Base-by-base conservation (phyloP, 2,329 filamentous ascomycete genomes). In the Exophiala lecanii-corni region DNA sequence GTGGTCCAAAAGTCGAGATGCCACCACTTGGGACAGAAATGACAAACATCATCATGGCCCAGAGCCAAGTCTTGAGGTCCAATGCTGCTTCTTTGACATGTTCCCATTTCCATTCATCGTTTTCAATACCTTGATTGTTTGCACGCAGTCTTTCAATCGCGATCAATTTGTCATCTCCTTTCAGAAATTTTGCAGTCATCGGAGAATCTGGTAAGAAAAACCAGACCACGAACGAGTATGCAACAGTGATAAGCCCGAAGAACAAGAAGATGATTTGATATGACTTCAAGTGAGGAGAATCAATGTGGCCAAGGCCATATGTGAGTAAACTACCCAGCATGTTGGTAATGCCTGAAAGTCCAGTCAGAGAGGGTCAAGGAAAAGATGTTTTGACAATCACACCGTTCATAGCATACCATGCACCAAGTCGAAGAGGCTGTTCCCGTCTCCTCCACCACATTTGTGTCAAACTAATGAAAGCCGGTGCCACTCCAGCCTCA, bases 121-220 rank as follows among this genome's bases (percentile, higher is more conserved):
- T 64, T 36, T 66, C 62, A 9, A 66, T 55, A 19, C 64, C 64
- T 49, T 65, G 62, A 38, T 76, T 73, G 34, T 77, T 76, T 53
- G 69, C 70, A 1, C 73, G 62, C 9, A 77, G 56, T 53, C 48
- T 66, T 55, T 82, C 78, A 9, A 81, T 70, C 0, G 78, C 77
- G 7, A 81, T 62, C 0, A 78, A 55, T 42, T 75, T 79, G 34
- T 82, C 78, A 3, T 73, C 68, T 0, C 62, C 67, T 12, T 54
- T 42, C 2, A 82, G 65, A 36, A 80, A 82, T 15, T 72, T 75
- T 1, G 78, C 72, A 16, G 75, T 70, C 55, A 80, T 72, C 0
- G 81, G 80, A 0, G 77, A 80, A 52, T 84, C 81, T 0, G 81
- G 81, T 69, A 84, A 39, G 74, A 72, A 13, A 73, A 41, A 60